These are phyloP conservation scores for Cyclotella distinguenda DNA, from an alignment of 108 stramenopile species.

Conservation along the genomic window DNA sequence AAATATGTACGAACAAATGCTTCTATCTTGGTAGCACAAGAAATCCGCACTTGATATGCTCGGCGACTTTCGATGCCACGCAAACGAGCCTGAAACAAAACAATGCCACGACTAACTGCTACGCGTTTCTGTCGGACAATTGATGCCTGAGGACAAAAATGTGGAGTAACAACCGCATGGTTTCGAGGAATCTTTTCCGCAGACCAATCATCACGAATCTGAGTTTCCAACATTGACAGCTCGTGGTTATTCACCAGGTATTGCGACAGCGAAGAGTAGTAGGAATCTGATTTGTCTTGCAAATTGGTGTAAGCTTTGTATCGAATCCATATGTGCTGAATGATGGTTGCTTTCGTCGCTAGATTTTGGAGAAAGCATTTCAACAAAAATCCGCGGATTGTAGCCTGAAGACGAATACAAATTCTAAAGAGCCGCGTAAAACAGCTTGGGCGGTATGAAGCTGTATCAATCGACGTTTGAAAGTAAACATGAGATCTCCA, in stretches of 20 bases:
- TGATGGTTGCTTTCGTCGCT: neutral
- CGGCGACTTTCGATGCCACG: neutral
- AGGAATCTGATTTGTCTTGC: neutral
- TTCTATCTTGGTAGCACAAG: neutral
- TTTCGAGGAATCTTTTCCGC: neutral
- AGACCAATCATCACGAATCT: neutral
- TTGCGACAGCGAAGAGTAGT: neutral
- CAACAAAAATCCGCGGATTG: conserved; percentile 3
- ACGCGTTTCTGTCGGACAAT: too few species aligned
- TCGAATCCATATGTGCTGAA: conserved; percentile 3
- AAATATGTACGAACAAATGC: neutral
- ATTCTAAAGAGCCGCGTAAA: neutral
- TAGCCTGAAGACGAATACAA: conserved; percentile 14
- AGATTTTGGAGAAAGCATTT: neutral
- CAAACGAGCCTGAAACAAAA: neutral
- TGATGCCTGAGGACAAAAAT: too few species aligned
- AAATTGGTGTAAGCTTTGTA: neutral
- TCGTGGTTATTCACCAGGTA: neutral
- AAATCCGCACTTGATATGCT: neutral
- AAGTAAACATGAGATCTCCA: conserved; percentile 7
- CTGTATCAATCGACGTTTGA: neutral
- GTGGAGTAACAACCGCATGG: too few species aligned
- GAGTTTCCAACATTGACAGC: neutral
- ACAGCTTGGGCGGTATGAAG: neutral
- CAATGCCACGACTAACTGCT: too few species aligned